These are phyloP conservation scores for Aspergillus neotritici DNA, from an alignment of 2,329 filamentous ascomycete species.

Conservation along the genomic window DNA sequence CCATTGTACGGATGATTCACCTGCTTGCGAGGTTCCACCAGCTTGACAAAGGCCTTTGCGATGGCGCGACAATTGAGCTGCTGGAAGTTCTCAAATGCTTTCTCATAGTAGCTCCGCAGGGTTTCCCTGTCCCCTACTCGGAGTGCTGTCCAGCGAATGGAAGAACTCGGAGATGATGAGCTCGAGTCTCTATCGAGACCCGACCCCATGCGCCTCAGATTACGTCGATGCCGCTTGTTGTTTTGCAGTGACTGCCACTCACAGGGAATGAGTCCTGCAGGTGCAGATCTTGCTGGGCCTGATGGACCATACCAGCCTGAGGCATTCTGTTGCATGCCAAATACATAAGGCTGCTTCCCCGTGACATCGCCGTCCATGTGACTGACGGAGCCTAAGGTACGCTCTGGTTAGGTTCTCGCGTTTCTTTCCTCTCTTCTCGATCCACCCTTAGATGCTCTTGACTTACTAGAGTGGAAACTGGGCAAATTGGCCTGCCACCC, in stretches of 20 bases:
- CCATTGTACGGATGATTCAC: slow-evolving; percentile 43
- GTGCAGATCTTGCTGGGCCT: slow-evolving; percentile 12
- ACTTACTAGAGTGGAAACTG: slow-evolving; percentile 23
- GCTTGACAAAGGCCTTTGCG: slow-evolving; percentile 40
- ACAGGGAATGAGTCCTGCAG: slow-evolving; percentile 26
- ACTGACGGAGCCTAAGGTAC: slow-evolving; percentile 4
- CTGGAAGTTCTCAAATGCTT: slow-evolving; percentile 36
- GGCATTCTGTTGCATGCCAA: slow-evolving; percentile 11
- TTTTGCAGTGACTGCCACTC: slow-evolving; percentile 26
- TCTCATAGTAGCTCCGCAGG: slow-evolving; percentile 33
- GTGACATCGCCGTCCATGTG: slow-evolving; percentile 11
- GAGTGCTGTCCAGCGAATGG: slow-evolving; percentile 21
- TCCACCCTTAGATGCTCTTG: neutral
- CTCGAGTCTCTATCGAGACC: slow-evolving; percentile 10
- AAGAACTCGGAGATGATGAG: slow-evolving; percentile 16
- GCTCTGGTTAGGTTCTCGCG: neutral
- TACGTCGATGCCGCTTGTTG: slow-evolving; percentile 24
- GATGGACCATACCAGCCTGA: slow-evolving; percentile 21
- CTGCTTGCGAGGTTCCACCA: slow-evolving; percentile 42
- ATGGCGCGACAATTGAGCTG: slow-evolving; percentile 40
- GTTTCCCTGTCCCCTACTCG: slow-evolving; percentile 24
- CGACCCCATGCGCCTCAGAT: slow-evolving; percentile 15
- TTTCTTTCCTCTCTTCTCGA: slow-evolving; percentile 1
- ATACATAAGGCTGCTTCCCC: slow-evolving; percentile 8
- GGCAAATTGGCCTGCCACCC: slow-evolving; percentile 16